phyloP scores from a whole-genome alignment of 495 filamentous ascomycete species.

The Penicillium cosmopolitanum region DNA sequence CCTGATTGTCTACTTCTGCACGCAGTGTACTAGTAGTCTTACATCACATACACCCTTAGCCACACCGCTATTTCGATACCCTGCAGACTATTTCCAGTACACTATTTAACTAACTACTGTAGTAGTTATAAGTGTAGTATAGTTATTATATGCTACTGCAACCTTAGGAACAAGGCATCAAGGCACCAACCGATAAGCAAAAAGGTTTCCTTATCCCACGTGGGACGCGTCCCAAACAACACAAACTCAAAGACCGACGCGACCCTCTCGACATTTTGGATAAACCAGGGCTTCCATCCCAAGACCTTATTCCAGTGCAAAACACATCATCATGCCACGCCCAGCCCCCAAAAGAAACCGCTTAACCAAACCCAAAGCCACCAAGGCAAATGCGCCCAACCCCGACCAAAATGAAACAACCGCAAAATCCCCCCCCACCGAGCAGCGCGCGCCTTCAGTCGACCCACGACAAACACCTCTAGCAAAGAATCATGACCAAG shows the following conservation, averaged over 20 bases:
- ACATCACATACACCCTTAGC: no score
- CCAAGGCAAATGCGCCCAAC: conserved; percentile 14
- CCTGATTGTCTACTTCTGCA: no score
- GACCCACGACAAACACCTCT: conserved; percentile 40
- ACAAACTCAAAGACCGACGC: conserved; percentile 14
- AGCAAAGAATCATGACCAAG: conserved; percentile 37
- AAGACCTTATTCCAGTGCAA: background rate
- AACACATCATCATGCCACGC: conserved; percentile 40
- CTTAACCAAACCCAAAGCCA: conserved; percentile 28
- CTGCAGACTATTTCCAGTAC: no score
- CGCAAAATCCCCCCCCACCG: conserved; percentile 17
- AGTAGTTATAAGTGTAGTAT: no score
- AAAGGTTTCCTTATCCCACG: conserved; percentile 8
- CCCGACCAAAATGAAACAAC: conserved; percentile 12
- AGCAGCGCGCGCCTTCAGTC: conserved; percentile 22
- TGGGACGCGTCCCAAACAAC: conserved; percentile 15
- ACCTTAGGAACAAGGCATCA: no score
- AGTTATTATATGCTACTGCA: no score
- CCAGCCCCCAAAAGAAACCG: conserved; percentile 47
- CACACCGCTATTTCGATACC: no score
- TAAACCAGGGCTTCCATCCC: no score
- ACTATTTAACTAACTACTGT: no score
- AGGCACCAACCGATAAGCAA: background rate
- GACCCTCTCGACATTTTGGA: background rate
- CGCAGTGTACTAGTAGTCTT: no score